A percentile compares a stretch with the other conserved stretches of the same genome.
Evolutionary conservation across 140 eudicot species (phyloP).

Genomic region (Bidens hawaiensis): DNA sequence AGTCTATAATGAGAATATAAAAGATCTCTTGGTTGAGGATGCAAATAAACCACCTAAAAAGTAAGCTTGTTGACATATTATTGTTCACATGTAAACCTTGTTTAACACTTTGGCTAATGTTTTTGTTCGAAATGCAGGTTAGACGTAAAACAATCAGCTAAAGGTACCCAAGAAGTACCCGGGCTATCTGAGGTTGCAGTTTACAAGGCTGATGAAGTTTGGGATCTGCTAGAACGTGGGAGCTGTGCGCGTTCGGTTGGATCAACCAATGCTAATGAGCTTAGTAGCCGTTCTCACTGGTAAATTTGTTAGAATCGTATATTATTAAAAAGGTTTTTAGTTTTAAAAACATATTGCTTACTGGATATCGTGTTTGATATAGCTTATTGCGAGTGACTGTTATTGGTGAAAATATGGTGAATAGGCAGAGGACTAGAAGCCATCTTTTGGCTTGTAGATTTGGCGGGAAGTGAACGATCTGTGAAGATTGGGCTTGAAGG

Average conservation of each 20-base stretch:
- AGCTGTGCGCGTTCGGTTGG: conserved; percentile 90
- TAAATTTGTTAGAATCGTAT: conserved; percentile 13
- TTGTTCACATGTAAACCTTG: not conserved
- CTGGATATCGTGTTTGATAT: conserved; percentile 16
- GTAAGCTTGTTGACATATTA: conserved; percentile 38
- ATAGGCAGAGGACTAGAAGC: conserved; percentile 78
- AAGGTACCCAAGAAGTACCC: conserved; percentile 98
- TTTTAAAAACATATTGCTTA: not conserved
- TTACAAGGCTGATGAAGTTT: conserved; percentile 69
- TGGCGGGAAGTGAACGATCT: conserved; percentile 97
- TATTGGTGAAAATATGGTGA: conserved; percentile 62
- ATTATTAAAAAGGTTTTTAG: not conserved
- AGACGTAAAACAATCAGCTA: conserved; percentile 92
- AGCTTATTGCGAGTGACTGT: conserved; percentile 92
- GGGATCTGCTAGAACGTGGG: conserved; percentile 78
- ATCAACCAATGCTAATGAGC: conserved; percentile 93
- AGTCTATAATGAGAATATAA: conserved; percentile 92
- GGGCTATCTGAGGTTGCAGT: conserved; percentile 82
- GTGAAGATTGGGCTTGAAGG: conserved; percentile 93
- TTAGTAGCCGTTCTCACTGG: conserved; percentile 99
- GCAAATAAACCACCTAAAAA: conserved; percentile 58
- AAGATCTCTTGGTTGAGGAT: conserved; percentile 81
- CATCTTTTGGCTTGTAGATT: conserved; percentile 95
- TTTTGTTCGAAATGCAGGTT: conserved; percentile 36
- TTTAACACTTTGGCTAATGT: too few species aligned